Base-by-base conservation (phyloP, 2,329 filamentous ascomycete species). In the Cercospora zeina region DNA sequence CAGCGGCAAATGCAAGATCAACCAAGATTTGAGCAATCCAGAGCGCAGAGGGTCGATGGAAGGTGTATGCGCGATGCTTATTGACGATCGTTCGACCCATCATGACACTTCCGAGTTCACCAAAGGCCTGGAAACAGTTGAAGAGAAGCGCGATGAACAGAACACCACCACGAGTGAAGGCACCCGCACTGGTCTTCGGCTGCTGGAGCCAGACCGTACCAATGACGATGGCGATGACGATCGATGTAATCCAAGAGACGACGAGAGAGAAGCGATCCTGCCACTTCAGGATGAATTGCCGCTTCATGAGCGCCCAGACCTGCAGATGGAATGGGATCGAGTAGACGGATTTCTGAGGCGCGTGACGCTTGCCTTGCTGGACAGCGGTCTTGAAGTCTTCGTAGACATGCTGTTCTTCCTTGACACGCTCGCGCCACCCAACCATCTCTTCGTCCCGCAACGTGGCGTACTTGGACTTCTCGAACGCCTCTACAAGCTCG, bases 111-210 rank as follows among this genome's bases (percentile, higher is more conserved):
- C 83, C 88, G 0, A 96, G 77, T 74, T 96, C 91, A 0, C 88
- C 85, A 72, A 95, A 93, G 24, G 91, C 89, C 71, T 91, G 87
- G 76, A 96, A 93, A n/a, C 89, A 89, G 74, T 93, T 93, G 82
- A 93, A 93, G 4, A 96, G 78, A 1, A 96, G 83, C 21, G 89
- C 81, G 58, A 92, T 86, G 77, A 96, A 96, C 55, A 96, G 80
- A 1, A 93, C 83, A 79, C 90, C 91, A 65, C 90, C 90, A 73
- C 91, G 87, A 68, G 87, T 89, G 76, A 95, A 96, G 2, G 90
- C 89, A 39, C 87, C 90, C 33, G 85, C 85, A 0, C 79, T 82
- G 0, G 82, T 84, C 56, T 85, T 75, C 0, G 86, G 85, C 34
- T 91, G 83, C 36, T 91, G 80, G 62, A 91, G 82, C 80, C 89